Base-by-base conservation (phyloP, 305 asterid species). In the Solanum aculeatissimum region DNA sequence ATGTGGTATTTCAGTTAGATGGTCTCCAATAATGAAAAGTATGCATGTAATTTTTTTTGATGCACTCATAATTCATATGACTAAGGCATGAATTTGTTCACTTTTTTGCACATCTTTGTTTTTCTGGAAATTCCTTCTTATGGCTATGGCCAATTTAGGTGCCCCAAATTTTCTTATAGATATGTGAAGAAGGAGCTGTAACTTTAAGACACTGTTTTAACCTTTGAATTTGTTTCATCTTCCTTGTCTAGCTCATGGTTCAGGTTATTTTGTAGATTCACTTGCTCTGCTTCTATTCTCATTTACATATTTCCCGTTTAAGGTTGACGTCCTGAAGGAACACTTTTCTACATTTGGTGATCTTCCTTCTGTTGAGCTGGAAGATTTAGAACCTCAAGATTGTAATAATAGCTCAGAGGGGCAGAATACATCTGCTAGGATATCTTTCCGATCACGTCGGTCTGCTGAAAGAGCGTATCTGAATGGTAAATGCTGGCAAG, bases 401-500 rank as follows among this genome's bases (percentile, higher is more conserved):
- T 77, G 86, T 51, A 80, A 81, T 66, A 86, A 87, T 55, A 87
- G 86, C 87, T 84, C 93, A 4, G 89, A 83, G 78, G 82, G 91
- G 78, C 70, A 92, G 47, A 83, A 86, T 72, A 80, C 88, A 82
- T 88, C 98, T 81, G 99, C 97, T 87, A 90, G 83, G 83, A 87
- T 97, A 89, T 89, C 93, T 85, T 97, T 92, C 83, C 88, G 90
- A 55, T 89, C 93, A 81, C 94, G 99, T 7, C 93, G 86, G 12
- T 90, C 93, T 81, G 99, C 99, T 80, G 99, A 97, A 92, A 93
- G 60, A 89, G 99, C 99, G 81, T 97, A 95, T 91, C 79, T 74
- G 86, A 90, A 91, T 81, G 99, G 97, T 62, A 97, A 94, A 92
- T 83, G 88, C 85, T 97, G 98, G 98, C 90, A 93, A 89, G 97